Evolutionary conservation across 805 yeast genomes (phyloP).

Genomic region (Wilhelminamyces savonicus): DNA sequence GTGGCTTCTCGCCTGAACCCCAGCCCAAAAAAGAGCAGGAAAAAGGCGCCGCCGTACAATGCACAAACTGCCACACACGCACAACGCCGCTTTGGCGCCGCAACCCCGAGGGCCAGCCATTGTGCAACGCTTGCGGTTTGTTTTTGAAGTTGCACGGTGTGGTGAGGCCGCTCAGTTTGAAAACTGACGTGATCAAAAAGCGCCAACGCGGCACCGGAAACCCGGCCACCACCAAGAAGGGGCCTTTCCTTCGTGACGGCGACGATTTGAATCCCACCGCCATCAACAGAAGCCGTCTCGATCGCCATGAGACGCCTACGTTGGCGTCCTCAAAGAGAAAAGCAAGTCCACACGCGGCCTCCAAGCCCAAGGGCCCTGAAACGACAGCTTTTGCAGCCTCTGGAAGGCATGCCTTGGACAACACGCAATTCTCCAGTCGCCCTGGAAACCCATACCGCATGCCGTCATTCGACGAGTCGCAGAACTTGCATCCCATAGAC

Average conservation of each 20-base stretch:
- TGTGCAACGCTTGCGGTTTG: conserved; percentile 95
- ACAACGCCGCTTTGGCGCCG: conserved; percentile 96
- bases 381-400: not conserved
- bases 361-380: not conserved
- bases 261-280: conserved; percentile 47
- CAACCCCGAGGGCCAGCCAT: conserved; percentile 84
- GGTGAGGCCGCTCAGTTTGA: conserved; percentile 82
- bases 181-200: conserved; percentile 88
- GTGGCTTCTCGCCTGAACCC: no score
- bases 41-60: conserved; percentile 25
- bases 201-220: conserved; percentile 66
- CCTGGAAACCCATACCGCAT: no score
- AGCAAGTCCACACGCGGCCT: not conserved
- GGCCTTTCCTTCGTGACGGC: conserved; percentile 29
- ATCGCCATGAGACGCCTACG: not conserved
- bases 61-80: conserved; percentile 86
- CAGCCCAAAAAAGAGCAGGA: conserved; percentile 5
- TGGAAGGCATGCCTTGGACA: not conserved
- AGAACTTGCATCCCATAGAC: no score
- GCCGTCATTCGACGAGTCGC: no score
- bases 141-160: conserved; percentile 93
- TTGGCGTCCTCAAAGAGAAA: not conserved
- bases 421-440: no score
- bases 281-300: conserved; percentile 11
- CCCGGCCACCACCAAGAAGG: conserved; percentile 12